Conservation (phyloP, 192 early-diverging fungal genomes). For the Dimargaris verticillata region DNA sequence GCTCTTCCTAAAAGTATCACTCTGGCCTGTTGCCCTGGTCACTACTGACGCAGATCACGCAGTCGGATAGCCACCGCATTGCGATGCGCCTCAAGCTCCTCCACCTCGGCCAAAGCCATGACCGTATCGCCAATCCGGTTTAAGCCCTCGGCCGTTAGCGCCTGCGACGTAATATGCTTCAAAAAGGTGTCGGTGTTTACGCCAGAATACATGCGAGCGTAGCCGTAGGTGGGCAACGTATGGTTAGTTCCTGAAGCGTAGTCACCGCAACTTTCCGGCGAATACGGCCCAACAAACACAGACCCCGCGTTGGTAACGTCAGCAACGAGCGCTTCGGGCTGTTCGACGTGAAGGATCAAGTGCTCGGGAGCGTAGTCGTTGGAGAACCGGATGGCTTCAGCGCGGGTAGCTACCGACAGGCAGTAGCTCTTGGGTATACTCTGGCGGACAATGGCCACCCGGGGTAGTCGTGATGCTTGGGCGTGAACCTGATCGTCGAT, state of each 20-base stretch:
- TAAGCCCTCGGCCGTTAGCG: constrained; percentile 75
- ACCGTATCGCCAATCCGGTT: constrained; percentile 72
- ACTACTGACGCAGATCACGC: constrained; percentile 35
- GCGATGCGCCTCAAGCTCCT: constrained; percentile 91
- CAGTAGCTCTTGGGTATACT: constrained; percentile 76
- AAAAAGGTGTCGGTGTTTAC: constrained; percentile 92
- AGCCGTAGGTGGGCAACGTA: constrained; percentile 97
- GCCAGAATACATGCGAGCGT: constrained; percentile 94
- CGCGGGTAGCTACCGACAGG: constrained; percentile 46
- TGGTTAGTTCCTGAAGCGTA: constrained; percentile 99
- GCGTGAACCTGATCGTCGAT: constrained; percentile 65
- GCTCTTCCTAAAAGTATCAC: too few relatives aligned
- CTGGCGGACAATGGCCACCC: constrained; percentile 74
- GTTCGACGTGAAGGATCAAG: constrained; percentile 81
- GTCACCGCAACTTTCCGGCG: constrained; percentile 95
- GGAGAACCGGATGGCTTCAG: constrained; percentile 76
- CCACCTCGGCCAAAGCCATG: constrained; percentile 85
- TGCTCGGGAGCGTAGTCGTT: constrained; percentile 97
- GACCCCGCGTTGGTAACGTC: constrained; percentile 79
- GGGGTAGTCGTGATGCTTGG: constrained; percentile 73
- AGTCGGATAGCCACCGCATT: constrained; percentile 92
- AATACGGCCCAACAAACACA: constrained; percentile 93
- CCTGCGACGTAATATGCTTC: constrained; percentile 94
- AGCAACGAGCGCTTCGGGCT: constrained; percentile 44
- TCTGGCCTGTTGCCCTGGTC: too few relatives aligned